Conservation (phyloP, 257 asterid species). For the Asclepias syriaca region DNA sequence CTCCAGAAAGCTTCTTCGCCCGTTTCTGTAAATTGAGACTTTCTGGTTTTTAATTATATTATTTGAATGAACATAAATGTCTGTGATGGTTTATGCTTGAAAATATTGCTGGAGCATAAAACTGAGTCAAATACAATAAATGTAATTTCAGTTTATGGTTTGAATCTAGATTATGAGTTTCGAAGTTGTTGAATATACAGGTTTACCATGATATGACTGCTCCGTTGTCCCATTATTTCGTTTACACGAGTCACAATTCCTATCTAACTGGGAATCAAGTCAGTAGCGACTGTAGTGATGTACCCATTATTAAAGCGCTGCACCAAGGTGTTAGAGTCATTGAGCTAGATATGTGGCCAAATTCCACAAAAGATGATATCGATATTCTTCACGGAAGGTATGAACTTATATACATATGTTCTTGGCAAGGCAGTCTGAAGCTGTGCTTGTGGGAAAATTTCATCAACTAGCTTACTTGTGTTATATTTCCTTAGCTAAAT, state of each 20-base stretch:
- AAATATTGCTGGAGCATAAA: not conserved
- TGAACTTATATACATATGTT: not conserved
- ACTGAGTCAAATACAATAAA: not conserved
- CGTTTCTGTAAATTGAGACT: too few relatives aligned
- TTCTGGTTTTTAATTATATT: too few relatives aligned
- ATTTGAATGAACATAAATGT: not conserved
- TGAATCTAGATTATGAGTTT: not conserved
- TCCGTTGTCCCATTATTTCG: slow-evolving; percentile 67
- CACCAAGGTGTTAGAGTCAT: slow-evolving; percentile 67
- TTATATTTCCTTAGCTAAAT: not conserved
- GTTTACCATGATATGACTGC: slow-evolving; percentile 66
- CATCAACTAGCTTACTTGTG: too few relatives aligned
- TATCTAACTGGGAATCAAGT: slow-evolving; percentile 76
- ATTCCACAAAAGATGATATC: slow-evolving; percentile 56
- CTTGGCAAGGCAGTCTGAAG: not conserved
- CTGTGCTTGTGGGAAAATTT: not conserved
- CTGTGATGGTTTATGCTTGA: not conserved
- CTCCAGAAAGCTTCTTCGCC: too few relatives aligned
- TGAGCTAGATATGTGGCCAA: slow-evolving; percentile 88
- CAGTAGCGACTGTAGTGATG: slow-evolving; percentile 64
- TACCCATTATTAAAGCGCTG: slow-evolving; percentile 61
- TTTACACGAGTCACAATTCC: slow-evolving; percentile 73
- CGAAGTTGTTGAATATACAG: slow-evolving; percentile 22
- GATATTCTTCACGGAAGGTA: slow-evolving; percentile 86
- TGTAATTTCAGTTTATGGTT: not conserved